Evolutionary conservation across 352 stramenopile species (phyloP).

Genomic region (Pythium phragmitis): DNA sequence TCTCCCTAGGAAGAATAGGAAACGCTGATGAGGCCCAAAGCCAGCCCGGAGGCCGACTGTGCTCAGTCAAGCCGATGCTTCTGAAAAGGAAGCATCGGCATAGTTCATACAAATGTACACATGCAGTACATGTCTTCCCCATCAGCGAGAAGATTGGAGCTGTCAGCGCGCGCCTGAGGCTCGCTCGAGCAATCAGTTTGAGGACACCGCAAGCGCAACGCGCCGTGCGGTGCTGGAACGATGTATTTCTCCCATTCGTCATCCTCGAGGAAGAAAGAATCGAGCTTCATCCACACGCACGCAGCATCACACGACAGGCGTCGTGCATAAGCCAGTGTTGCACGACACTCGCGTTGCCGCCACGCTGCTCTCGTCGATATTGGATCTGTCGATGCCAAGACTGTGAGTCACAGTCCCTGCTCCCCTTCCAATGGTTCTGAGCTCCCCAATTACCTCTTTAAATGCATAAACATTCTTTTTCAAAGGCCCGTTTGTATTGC

Average conservation of each 20-base stretch:
- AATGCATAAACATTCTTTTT: constrained; percentile 8
- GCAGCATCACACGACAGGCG: background rate
- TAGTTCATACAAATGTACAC: background rate
- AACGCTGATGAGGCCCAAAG: constrained; percentile 42
- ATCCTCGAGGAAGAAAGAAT: constrained; percentile 20
- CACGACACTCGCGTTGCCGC: no score
- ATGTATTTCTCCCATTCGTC: constrained; percentile 23
- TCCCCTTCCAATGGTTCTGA: constrained; percentile 1
- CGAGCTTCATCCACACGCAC: background rate
- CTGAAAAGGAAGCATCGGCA: background rate
- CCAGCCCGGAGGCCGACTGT: constrained; percentile 18
- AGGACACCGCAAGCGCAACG: constrained; percentile 18
- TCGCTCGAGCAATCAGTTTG: constrained; percentile 39
- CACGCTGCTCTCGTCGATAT: no score
- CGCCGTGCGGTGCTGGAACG: constrained; percentile 27
- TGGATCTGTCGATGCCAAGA: no score
- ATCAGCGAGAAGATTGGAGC: constrained; percentile 77
- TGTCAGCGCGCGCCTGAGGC: constrained; percentile 75
- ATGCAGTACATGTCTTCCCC: constrained; percentile 30
- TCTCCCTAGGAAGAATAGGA: background rate
- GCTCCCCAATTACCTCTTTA: background rate
- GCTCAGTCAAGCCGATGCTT: constrained; percentile 29
- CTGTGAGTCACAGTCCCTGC: no score
- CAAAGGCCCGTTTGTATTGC: constrained; percentile 2
- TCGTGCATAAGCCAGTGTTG: background rate